A percentile compares a stretch with the other conserved stretches of the same genome.
Evolutionary conservation across 2,329 filamentous ascomycete species (phyloP).

Genomic region (Whalleya microplaca): DNA sequence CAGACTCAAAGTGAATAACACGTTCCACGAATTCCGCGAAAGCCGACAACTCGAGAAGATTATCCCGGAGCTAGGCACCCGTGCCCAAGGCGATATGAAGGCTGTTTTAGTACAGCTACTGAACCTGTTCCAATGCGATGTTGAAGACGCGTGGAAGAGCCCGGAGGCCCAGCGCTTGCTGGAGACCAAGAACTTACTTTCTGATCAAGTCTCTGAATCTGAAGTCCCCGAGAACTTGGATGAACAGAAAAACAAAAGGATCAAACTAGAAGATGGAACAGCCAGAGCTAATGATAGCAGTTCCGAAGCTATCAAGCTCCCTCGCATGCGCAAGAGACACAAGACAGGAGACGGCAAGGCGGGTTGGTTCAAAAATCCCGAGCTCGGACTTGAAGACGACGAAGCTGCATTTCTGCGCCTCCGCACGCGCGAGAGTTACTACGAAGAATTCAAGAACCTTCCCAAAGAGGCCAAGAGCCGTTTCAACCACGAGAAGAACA

Average conservation of each 20-base stretch:
- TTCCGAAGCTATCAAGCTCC: too few relatives aligned
- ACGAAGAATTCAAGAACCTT: constrained; percentile 30
- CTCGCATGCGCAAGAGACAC: not conserved
- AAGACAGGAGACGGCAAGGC: too few relatives aligned
- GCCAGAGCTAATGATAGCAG: not conserved
- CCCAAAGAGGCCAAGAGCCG: constrained; percentile 13
- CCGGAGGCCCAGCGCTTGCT: constrained; percentile 26
- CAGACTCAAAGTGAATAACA: constrained; percentile 32
- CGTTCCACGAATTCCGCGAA: constrained; percentile 32
- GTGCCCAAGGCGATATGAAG: constrained; percentile 28
- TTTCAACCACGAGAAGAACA: constrained; percentile 33
- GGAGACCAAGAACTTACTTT: constrained; percentile 20
- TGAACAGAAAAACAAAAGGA: constrained; percentile 1
- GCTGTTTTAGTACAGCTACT: constrained; percentile 29
- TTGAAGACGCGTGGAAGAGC: constrained; percentile 27
- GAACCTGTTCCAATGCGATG: constrained; percentile 34
- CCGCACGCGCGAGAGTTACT: constrained; percentile 26
- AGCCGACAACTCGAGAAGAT: constrained; percentile 37
- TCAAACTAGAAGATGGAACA: constrained; percentile 2
- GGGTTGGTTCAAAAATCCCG: too few relatives aligned
- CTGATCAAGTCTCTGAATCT: not conserved
- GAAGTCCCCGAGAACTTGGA: not conserved
- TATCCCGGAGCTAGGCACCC: constrained; percentile 31
- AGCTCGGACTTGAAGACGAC: too few relatives aligned
- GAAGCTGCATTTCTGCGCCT: not conserved